phyloP scores from a whole-genome alignment of 768 basidiomycete species.

The Neoboletus subvelutipes region DNA sequence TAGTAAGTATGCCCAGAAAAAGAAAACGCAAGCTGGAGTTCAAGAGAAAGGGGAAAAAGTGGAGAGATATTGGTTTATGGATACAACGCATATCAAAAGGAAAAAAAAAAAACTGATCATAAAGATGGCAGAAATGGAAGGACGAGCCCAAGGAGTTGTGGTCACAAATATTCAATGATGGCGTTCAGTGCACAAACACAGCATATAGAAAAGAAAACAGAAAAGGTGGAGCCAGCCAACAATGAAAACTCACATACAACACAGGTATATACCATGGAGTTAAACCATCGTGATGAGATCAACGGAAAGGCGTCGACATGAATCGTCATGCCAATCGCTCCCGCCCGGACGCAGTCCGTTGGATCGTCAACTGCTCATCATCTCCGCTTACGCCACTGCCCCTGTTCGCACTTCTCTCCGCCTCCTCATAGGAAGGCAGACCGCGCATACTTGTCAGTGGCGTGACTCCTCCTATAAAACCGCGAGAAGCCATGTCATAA shows the following conservation, averaged over 20 bases:
- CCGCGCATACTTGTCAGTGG: slow-evolving; percentile 75
- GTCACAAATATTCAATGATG: not conserved
- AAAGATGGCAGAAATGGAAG: not conserved
- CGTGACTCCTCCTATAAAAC: slow-evolving; percentile 90
- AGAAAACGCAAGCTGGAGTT: not conserved
- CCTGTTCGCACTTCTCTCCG: slow-evolving; percentile 23
- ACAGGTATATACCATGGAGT: not conserved
- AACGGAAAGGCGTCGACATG: not conserved
- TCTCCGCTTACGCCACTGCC: not conserved
- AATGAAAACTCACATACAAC: not conserved
- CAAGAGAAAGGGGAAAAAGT: not conserved
- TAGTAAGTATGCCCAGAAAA: not conserved
- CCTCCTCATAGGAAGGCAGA: slow-evolving; percentile 87
- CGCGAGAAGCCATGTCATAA: slow-evolving; percentile 79
- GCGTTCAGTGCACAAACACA: not conserved
- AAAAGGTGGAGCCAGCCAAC: not conserved
- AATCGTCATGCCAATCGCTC: not conserved
- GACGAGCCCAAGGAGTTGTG: not conserved
- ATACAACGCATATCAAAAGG: not conserved
- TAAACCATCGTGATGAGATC: not conserved
- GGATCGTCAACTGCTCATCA: slow-evolving; percentile 14
- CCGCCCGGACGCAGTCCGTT: not conserved
- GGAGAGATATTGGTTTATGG: not conserved
- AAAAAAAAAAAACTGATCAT: not conserved
- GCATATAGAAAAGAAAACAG: not conserved